These are phyloP conservation scores for Irpex lacteus DNA, from an alignment of 1,284 basidiomycete genomes.

Conservation along the genomic window DNA sequence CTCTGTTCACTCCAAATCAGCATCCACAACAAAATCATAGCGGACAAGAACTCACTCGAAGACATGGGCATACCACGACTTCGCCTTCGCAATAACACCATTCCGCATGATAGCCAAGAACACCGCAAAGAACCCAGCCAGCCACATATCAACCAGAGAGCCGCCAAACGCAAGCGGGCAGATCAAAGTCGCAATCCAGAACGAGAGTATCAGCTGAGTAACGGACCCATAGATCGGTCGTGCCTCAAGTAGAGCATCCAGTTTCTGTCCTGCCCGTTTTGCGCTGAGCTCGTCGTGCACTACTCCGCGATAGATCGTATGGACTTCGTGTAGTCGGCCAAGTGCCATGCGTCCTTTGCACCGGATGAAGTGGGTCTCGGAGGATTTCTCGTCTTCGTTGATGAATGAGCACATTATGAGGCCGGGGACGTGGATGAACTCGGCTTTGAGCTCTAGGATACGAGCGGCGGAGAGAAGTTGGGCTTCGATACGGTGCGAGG, in stretches of 20 bases:
- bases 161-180: conserved; percentile 85
- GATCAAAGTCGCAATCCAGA: conserved; percentile 70
- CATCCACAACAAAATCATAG: conserved; percentile 1
- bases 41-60: conserved; percentile 67
- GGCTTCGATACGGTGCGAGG: conserved; percentile 68
- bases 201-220: conserved; percentile 65
- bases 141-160: conserved; percentile 80
- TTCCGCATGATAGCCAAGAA: conserved; percentile 70
- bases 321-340: conserved; percentile 74
- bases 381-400: conserved; percentile 72
- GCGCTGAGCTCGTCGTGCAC: conserved; percentile 86
- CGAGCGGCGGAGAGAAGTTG: conserved; percentile 73
- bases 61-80: conserved; percentile 76
- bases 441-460: conserved; percentile 81
- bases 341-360: conserved; percentile 71
- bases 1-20: conserved; percentile 40
- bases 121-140: conserved; percentile 67
- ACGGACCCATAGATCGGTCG: conserved; percentile 58
- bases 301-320: conserved; percentile 73
- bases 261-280: conserved; percentile 54
- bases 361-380: conserved; percentile 82
- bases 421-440: conserved; percentile 77
- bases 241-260: conserved; percentile 48
- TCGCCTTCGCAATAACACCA: conserved; percentile 64
- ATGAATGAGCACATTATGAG: conserved; percentile 84